A percentile compares a stretch with the other conserved stretches of the same genome.
Conservation (phyloP, 2,329 filamentous ascomycete species). For the Aplosporella prunicola region DNA sequence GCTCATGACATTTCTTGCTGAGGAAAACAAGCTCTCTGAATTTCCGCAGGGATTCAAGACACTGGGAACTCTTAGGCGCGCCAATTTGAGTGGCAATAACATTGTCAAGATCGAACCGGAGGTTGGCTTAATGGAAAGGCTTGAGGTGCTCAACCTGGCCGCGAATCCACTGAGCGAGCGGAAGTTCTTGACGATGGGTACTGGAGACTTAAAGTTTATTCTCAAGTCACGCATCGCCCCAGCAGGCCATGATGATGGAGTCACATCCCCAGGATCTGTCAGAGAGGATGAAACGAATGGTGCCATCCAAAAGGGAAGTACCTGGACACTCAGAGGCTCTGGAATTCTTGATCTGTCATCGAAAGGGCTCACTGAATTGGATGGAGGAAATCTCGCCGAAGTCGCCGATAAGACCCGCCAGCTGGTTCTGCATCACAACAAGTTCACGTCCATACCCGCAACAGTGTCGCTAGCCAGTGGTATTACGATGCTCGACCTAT, state of each 20-base stretch:
- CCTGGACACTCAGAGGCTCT: slow-evolving; percentile 24
- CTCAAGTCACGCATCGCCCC: slow-evolving; percentile 59
- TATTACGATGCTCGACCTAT: slow-evolving; percentile 62
- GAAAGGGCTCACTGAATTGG: slow-evolving; percentile 30
- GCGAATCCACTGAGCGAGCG: slow-evolving; percentile 89
- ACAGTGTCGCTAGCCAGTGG: slow-evolving; percentile 61
- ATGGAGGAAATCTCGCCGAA: slow-evolving; percentile 27
- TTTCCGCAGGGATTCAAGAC: slow-evolving; percentile 68
- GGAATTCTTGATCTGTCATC: slow-evolving; percentile 35
- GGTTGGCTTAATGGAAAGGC: slow-evolving; percentile 67
- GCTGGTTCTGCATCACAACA: slow-evolving; percentile 68
- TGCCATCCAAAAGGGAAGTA: slow-evolving; percentile 1
- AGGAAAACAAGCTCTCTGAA: slow-evolving; percentile 68
- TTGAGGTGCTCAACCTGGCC: slow-evolving; percentile 65
- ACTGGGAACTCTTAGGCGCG: slow-evolving; percentile 60
- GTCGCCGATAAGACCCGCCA: slow-evolving; percentile 41
- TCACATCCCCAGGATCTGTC: slow-evolving; percentile 2
- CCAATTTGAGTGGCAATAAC: slow-evolving; percentile 79
- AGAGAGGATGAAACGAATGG: background rate
- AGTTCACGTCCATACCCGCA: slow-evolving; percentile 58
- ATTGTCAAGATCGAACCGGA: slow-evolving; percentile 65
- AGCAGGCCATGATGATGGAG: slow-evolving; percentile 10
- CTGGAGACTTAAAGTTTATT: slow-evolving; percentile 70
- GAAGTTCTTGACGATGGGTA: slow-evolving; percentile 71
- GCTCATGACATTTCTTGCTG: slow-evolving; percentile 63